Conservation (phyloP, 2,329 filamentous ascomycete genomes). For the Ceratocystis harringtonii region DNA sequence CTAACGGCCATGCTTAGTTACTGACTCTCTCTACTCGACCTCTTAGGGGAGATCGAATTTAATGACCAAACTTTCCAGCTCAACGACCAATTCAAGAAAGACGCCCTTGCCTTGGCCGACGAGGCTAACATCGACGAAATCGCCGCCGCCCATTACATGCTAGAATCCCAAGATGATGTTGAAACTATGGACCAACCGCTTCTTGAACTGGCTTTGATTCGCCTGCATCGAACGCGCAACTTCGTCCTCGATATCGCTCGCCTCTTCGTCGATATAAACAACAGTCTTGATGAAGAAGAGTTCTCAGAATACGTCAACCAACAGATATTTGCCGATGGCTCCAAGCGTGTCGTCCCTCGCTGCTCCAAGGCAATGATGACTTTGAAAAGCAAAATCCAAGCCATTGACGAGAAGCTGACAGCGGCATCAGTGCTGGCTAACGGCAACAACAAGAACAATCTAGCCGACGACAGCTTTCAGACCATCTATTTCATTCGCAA, state of each 20-base stretch:
- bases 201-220: constrained; percentile 65
- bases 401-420: constrained; percentile 59
- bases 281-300: constrained; percentile 27
- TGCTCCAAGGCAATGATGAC: constrained; percentile 63
- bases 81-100: constrained; percentile 78
- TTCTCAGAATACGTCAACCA: constrained; percentile 41
- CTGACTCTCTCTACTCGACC: neutral
- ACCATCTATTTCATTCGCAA: constrained; percentile 65
- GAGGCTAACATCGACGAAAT: constrained; percentile 82
- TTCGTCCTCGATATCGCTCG: constrained; percentile 73
- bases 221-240: constrained; percentile 74
- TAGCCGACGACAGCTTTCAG: constrained; percentile 50
- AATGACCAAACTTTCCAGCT: constrained; percentile 60
- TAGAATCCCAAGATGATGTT: constrained; percentile 57
- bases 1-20: neutral
- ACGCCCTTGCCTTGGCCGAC: constrained; percentile 67
- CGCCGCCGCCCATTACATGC: constrained; percentile 60
- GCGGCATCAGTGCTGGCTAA: constrained; percentile 62
- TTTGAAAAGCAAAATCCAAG: constrained; percentile 62
- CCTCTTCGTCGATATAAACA: constrained; percentile 54
- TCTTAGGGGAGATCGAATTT: constrained; percentile 59
- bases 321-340: constrained; percentile 36
- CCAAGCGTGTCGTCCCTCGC: constrained; percentile 52
- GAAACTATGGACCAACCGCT: constrained; percentile 55
- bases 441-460: constrained; percentile 34